Evolutionary conservation across 495 filamentous ascomycete species (phyloP).

Genomic region (Lindgomyces ingoldianus): DNA sequence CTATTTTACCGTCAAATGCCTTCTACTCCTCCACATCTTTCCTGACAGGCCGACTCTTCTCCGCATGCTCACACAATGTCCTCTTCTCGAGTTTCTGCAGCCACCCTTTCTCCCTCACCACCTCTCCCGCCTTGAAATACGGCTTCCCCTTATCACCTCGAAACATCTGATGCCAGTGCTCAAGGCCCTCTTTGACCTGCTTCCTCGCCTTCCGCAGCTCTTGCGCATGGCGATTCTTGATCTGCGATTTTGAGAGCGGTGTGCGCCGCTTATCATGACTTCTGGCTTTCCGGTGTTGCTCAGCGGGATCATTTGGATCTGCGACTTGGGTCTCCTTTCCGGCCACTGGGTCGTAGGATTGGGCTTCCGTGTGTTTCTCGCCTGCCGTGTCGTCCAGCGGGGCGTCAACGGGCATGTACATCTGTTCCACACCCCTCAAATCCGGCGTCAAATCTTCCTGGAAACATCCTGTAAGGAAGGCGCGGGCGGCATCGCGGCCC

Average conservation of each 20-base stretch:
- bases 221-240: constrained; percentile 49
- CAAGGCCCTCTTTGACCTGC: constrained; percentile 58
- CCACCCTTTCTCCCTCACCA: constrained; percentile 44
- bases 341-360: constrained; percentile 3
- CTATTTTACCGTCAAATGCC: neutral
- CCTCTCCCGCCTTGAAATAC: constrained; percentile 47
- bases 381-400: constrained; percentile 43
- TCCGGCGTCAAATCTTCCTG: constrained; percentile 78
- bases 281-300: constrained; percentile 46
- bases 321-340: constrained; percentile 3
- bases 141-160: constrained; percentile 51
- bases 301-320: constrained; percentile 32
- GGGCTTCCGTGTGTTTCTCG: neutral
- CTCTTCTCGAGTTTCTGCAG: constrained; percentile 43
- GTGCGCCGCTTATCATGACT: constrained; percentile 52
- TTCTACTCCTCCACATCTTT: constrained; percentile 18
- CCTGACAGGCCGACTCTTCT: constrained; percentile 43
- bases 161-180: constrained; percentile 77
- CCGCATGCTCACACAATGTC: constrained; percentile 44
- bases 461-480: constrained; percentile 98
- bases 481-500: constrained; percentile 81
- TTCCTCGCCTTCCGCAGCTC: constrained; percentile 55
- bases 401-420: constrained; percentile 76
- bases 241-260: constrained; percentile 51
- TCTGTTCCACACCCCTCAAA: constrained; percentile 81